phyloP scores from a whole-genome alignment of 345 rosid genomes.

The Eucalyptus globulus region DNA sequence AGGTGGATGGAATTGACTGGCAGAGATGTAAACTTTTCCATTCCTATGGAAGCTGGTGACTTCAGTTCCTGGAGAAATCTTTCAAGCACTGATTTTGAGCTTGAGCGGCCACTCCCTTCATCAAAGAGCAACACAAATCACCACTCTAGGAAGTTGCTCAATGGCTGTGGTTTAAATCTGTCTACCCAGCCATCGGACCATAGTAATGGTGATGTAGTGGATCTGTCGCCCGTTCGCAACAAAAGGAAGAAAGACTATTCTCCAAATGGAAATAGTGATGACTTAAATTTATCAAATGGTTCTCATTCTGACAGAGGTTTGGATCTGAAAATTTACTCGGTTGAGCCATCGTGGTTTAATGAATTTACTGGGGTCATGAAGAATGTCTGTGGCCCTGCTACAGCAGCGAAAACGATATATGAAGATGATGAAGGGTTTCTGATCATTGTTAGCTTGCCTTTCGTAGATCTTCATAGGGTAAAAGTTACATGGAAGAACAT shows the following conservation, averaged over 20 bases:
- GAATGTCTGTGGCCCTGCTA: constrained; percentile 50
- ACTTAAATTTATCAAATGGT: neutral
- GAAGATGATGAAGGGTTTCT: constrained; percentile 71
- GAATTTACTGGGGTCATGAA: constrained; percentile 40
- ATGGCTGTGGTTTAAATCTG: constrained; percentile 27
- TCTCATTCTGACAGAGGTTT: neutral
- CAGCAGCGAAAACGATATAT: constrained; percentile 72
- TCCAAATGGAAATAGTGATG: neutral
- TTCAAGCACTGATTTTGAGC: constrained; percentile 29
- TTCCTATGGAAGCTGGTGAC: constrained; percentile 33
- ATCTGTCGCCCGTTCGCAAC: constrained; percentile 14
- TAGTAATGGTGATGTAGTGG: constrained; percentile 19
- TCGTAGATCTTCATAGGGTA: constrained; percentile 62
- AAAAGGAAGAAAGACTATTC: constrained; percentile 32
- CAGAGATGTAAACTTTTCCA: constrained; percentile 18
- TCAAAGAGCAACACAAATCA: neutral
- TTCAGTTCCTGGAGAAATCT: constrained; percentile 38
- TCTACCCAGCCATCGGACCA: constrained; percentile 28
- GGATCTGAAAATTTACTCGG: neutral
- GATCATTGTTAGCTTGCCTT: constrained; percentile 66
- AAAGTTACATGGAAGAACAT: constrained; percentile 88
- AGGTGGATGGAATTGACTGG: constrained; percentile 40
- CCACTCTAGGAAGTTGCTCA: constrained; percentile 19
- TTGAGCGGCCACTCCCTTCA: constrained; percentile 12
- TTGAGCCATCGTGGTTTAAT: constrained; percentile 27